A percentile compares a stretch with the other conserved stretches of the same genome.
Evolutionary conservation across 2,329 filamentous ascomycete genomes (phyloP).

Genomic region (Keithomyces neogunnii): DNA sequence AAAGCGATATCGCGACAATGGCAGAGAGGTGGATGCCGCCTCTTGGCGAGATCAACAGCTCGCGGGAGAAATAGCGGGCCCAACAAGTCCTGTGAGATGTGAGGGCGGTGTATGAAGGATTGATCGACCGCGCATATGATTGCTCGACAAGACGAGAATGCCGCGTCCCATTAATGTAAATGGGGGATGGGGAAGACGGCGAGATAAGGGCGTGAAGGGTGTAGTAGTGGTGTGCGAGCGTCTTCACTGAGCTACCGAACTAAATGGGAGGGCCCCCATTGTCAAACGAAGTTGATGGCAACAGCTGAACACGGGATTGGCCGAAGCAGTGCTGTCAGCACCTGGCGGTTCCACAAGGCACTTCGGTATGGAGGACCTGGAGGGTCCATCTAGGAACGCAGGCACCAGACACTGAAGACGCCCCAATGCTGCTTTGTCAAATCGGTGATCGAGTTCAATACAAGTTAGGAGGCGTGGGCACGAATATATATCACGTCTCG

Average conservation of each 20-base stretch:
- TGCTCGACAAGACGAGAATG: not conserved
- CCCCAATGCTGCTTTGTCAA: too few species aligned
- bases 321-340: not conserved
- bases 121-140: not conserved
- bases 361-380: too few species aligned
- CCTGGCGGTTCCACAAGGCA: too few species aligned
- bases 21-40: not conserved
- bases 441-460: too few species aligned
- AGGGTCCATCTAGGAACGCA: too few species aligned
- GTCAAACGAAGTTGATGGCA: not conserved
- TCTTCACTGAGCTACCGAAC: not conserved
- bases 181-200: not conserved
- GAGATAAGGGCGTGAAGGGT: not conserved
- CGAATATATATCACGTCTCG: too few species aligned
- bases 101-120: not conserved
- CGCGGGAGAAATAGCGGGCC: not conserved
- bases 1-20: not conserved
- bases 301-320: slow-evolving; percentile 1
- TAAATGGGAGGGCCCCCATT: not conserved
- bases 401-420: too few species aligned
- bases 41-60: too few species aligned
- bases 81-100: not conserved
- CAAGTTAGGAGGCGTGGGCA: too few species aligned
- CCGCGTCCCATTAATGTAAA: not conserved
- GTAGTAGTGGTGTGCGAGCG: not conserved